phyloP scores from a whole-genome alignment of 306 rosid genomes.

The Dalbergia oliveri region DNA sequence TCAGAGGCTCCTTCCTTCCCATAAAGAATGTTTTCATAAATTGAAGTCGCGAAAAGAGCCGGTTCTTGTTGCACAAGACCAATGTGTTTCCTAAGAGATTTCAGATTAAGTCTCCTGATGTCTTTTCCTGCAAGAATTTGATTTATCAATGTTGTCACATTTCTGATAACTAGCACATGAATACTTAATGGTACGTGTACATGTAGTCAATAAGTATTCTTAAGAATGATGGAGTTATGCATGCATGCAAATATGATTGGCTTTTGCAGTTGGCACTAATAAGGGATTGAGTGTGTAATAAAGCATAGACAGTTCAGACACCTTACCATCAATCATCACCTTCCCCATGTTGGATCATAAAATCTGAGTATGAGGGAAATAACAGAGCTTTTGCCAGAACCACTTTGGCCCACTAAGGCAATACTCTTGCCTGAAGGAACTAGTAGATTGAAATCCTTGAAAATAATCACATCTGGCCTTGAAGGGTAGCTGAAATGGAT shows the following conservation, averaged over 20 bases:
- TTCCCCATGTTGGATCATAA: conserved; percentile 87
- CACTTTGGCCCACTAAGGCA: conserved; percentile 96
- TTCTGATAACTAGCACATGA: conserved; percentile 1
- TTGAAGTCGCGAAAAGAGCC: conserved; percentile 89
- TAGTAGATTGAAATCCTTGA: conserved; percentile 80
- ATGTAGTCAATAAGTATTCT: conserved; percentile 3
- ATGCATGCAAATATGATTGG: conserved; percentile 11
- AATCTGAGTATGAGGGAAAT: conserved; percentile 85
- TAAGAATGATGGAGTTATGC: not conserved
- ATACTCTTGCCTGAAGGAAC: conserved; percentile 80
- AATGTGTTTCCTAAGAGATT: conserved; percentile 81
- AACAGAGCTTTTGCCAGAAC: conserved; percentile 99
- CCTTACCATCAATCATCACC: conserved; percentile 90
- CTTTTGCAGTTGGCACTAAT: not conserved
- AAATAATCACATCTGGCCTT: conserved; percentile 84
- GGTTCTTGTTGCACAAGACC: conserved; percentile 98
- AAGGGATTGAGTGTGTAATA: not conserved
- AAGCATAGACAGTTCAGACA: conserved; percentile 26
- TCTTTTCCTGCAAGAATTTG: conserved; percentile 77
- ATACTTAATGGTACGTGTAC: conserved; percentile 4
- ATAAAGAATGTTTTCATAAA: conserved; percentile 82
- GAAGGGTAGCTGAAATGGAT: conserved; percentile 89
- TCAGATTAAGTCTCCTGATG: conserved; percentile 73
- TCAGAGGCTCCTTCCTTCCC: conserved; percentile 92
- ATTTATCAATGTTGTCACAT: not conserved